Percentiles rank a stretch among this genome's conserved stretches.
phyloP scores from a whole-genome alignment of 2,329 filamentous ascomycete genomes.

The Botrytis paeoniae region DNA sequence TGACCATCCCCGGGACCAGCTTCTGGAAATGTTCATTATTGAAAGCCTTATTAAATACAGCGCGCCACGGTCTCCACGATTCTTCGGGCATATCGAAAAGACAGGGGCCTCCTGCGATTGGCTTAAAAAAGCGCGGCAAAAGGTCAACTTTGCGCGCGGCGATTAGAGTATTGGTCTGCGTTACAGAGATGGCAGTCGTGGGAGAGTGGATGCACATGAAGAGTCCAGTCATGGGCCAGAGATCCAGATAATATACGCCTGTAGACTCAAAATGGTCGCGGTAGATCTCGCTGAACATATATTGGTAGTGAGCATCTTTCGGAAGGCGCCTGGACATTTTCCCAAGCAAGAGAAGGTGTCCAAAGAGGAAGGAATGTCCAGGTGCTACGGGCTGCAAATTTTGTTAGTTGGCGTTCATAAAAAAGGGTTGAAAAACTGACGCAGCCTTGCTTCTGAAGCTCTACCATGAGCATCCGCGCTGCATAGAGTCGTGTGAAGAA shows the following conservation, averaged over 20 bases:
- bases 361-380: not conserved
- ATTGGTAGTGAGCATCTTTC: slow-evolving; percentile 24
- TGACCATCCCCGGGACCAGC: slow-evolving; percentile 20
- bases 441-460: not conserved
- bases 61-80: slow-evolving; percentile 29
- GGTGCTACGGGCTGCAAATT: not conserved
- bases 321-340: slow-evolving; percentile 11
- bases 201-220: slow-evolving; percentile 25
- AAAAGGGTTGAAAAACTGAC: not conserved
- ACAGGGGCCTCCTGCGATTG: slow-evolving; percentile 20
- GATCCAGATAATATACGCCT: slow-evolving; percentile 30
- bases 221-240: slow-evolving; percentile 29
- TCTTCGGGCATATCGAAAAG: slow-evolving; percentile 27
- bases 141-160: slow-evolving; percentile 21
- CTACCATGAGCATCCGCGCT: slow-evolving; percentile 2
- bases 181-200: slow-evolving; percentile 24
- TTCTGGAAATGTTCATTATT: slow-evolving; percentile 19
- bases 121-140: slow-evolving; percentile 23
- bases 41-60: slow-evolving; percentile 31
- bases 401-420: not conserved
- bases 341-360: not conserved
- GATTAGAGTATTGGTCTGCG: slow-evolving; percentile 24
- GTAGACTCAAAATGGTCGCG: slow-evolving; percentile 22
- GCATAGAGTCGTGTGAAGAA: not conserved
- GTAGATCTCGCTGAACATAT: slow-evolving; percentile 23